Conservation (phyloP, 2,329 filamentous ascomycete species). For the Fusarium kyushuense region DNA sequence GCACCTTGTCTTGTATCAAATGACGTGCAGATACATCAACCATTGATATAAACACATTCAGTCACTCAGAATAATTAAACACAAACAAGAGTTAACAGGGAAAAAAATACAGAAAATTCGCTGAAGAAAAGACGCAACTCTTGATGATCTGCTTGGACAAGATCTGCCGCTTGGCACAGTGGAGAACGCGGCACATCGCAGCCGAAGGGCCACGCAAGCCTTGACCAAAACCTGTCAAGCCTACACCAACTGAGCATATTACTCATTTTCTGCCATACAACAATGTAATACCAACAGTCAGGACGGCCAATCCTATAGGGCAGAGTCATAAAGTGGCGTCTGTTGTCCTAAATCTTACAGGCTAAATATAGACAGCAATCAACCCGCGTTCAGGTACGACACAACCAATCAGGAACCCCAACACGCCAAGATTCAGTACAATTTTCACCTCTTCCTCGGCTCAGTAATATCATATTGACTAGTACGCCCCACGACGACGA, state of each 20-base stretch:
- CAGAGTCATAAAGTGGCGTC: not conserved
- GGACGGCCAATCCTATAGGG: not conserved
- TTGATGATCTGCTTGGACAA: not conserved
- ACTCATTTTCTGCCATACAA: not conserved
- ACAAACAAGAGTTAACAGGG: fast-evolving
- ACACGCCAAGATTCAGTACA: not conserved
- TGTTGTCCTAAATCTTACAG: not conserved
- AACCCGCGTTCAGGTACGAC: not conserved
- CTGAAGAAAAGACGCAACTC: not conserved
- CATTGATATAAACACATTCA: not conserved
- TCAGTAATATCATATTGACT: not conserved
- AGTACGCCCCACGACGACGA: slow-evolving; percentile 65
- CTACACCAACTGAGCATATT: not conserved
- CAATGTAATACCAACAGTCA: not conserved
- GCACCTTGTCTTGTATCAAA: slow-evolving; percentile 4
- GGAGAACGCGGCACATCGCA: slow-evolving; percentile 32
- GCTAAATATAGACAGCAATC: slow-evolving; percentile 20
- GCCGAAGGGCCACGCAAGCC: slow-evolving; percentile 38
- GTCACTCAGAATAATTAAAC: no score
- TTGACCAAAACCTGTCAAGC: not conserved
- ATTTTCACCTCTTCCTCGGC: not conserved
- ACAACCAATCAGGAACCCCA: slow-evolving; percentile 1
- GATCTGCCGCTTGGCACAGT: slow-evolving; percentile 27
- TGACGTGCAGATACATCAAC: not conserved
- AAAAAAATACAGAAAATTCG: fast-evolving